Evolutionary conservation across 2,329 filamentous ascomycete genomes (phyloP).

Genomic region (Pseudopyricularia cyperi): DNA sequence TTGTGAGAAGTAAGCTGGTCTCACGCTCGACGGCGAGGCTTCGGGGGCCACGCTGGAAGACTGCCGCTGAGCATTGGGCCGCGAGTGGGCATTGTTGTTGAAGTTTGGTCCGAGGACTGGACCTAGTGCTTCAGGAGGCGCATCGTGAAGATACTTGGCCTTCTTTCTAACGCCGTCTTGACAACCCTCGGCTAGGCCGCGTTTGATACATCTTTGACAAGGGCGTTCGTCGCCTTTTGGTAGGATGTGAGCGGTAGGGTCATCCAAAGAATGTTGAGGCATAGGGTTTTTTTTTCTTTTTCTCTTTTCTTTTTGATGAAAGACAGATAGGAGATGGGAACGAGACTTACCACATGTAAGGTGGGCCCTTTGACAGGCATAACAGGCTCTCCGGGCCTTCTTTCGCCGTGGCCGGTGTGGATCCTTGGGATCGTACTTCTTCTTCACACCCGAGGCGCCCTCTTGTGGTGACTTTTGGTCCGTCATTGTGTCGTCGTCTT

Average conservation of each 20-base stretch:
- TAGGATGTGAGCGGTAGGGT: conserved; percentile 14
- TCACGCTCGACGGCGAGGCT: conserved; percentile 23
- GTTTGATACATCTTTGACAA: conserved; percentile 87
- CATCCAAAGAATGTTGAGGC: background rate
- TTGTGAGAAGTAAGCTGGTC: conserved; percentile 34
- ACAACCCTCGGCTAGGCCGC: conserved; percentile 78
- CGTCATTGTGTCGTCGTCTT: conserved; percentile 39
- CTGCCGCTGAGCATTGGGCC: conserved; percentile 32
- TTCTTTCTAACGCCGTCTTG: conserved; percentile 97
- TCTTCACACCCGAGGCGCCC: conserved; percentile 36
- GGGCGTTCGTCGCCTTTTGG: conserved; percentile 79
- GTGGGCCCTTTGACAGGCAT: conserved; percentile 93
- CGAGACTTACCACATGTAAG: conserved; percentile 75
- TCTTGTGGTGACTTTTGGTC: conserved; percentile 25
- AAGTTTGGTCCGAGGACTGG: conserved; percentile 68
- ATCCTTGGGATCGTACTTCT: conserved; percentile 75
- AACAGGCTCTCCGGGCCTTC: conserved; percentile 91
- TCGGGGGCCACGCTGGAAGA: conserved; percentile 33
- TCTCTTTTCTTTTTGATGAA: background rate
- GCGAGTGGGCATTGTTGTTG: conserved; percentile 41
- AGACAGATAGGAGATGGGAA: conserved; percentile 7
- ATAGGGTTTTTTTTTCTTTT: background rate
- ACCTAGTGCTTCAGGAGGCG: conserved; percentile 75
- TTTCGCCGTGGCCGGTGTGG: conserved; percentile 80
- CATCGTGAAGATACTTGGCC: conserved; percentile 97